Base-by-base conservation (phyloP, 768 basidiomycete species). In the Steccherinum ochraceum region DNA sequence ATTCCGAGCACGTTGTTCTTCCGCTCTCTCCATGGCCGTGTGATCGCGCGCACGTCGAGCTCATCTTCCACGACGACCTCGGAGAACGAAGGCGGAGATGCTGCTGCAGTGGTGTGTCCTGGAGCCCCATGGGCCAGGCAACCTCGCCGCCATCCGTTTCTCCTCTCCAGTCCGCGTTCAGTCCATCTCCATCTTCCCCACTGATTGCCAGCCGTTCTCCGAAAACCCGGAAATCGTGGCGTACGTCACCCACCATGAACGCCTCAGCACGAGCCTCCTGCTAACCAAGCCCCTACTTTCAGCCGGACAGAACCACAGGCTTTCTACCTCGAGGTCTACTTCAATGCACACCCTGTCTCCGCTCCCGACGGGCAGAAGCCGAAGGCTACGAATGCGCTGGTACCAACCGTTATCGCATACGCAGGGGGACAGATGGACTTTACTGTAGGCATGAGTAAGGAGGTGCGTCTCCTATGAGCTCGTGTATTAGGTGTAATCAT, bases 111-210 rank as follows among this genome's bases (percentile, higher is more conserved):
- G 84, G 81, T 81, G 77, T 43, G 80, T 76, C 23, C 66, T 91
- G 49, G 66, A 71, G 23, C 84, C 88, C 1, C 67, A 77, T 35
- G 79, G 76, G 7, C 70, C 75, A 1, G 78, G 77, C 3, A 72
- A 74, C 50, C 64, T 89, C 18, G 83, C 85, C 24, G 86, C 88
- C 1, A 68, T 90, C 30, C 78, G 87, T n/a, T 90, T 89, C 62
- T 65, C 79, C 0, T 73, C 74, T 0, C 81, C 86, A 0, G 78
- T 89, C 18, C 79, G 79, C 51, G 75, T 91, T n/a, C 74, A 79
- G 2, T 78, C 77, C 0, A 74, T 91, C 51, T 73, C 78, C 45
- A 74, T 92, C 52, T 89, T 86, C 60, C 84, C 86, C n/a, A 78
- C 77, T 3, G 79, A 77, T 50, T 69, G 75, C 0, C 72, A 67